Evolutionary conservation across 805 yeast species (phyloP).

Genomic region (Yamadazyma olivae): DNA sequence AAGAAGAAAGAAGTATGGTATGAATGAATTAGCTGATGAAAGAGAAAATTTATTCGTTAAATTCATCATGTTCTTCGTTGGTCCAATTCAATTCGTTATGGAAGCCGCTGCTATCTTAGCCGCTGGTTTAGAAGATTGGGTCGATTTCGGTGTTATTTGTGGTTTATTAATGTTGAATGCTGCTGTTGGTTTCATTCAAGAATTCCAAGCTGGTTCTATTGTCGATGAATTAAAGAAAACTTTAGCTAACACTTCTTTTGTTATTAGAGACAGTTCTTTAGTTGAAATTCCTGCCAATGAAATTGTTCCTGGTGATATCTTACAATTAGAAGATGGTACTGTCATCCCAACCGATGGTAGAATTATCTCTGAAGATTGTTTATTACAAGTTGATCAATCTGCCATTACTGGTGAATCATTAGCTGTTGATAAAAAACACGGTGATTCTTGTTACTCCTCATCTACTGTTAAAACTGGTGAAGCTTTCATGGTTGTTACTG

Average conservation of each 20-base stretch:
- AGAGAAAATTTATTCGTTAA: slow-evolving; percentile 74
- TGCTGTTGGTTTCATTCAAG: slow-evolving; percentile 93
- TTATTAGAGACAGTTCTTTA: slow-evolving; percentile 77
- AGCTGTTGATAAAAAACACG: slow-evolving; percentile 88
- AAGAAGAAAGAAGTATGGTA: slow-evolving; percentile 89
- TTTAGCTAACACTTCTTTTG: slow-evolving; percentile 83
- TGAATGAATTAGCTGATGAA: slow-evolving; percentile 89
- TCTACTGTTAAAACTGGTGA: slow-evolving; percentile 96
- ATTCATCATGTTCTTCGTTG: slow-evolving; percentile 84
- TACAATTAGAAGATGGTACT: slow-evolving; percentile 89
- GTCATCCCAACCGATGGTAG: slow-evolving; percentile 94
- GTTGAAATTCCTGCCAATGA: slow-evolving; percentile 78
- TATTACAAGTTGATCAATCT: slow-evolving; percentile 92
- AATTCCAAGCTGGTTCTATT: slow-evolving; percentile 97
- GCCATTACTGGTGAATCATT: slow-evolving; percentile 97
- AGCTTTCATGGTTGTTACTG: slow-evolving; percentile 88
- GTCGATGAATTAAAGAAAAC: slow-evolving; percentile 96
- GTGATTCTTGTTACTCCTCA: slow-evolving; percentile 86
- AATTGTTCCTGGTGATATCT: slow-evolving; percentile 92
- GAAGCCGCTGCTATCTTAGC: slow-evolving; percentile 95
- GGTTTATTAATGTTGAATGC: slow-evolving; percentile 86
- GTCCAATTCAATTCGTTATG: slow-evolving; percentile 97
- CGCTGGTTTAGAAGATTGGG: slow-evolving; percentile 97
- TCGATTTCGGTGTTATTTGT: slow-evolving; percentile 96
- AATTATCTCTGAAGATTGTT: slow-evolving; percentile 78